phyloP scores from a whole-genome alignment of 1,284 basidiomycete genomes.

The Fistulina hepatica region DNA sequence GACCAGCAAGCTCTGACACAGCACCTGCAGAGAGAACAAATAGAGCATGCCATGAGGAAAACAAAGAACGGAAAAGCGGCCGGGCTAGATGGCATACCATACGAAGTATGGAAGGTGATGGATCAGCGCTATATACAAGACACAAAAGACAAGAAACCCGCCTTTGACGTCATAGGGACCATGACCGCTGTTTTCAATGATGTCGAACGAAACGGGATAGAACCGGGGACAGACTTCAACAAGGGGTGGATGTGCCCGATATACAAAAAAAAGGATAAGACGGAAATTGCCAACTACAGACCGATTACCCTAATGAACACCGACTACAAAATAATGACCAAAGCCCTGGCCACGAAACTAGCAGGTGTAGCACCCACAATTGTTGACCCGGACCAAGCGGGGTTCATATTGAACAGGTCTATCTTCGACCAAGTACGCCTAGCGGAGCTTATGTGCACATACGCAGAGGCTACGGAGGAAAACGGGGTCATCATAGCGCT shows the following conservation, averaged over 20 bases:
- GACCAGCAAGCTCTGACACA: neutral
- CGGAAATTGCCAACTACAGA: constrained; percentile 4
- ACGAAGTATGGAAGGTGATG: constrained; percentile 6
- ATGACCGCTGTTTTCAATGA: constrained; percentile 1
- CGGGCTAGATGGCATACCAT: constrained; percentile 7
- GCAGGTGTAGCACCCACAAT: constrained; percentile 3
- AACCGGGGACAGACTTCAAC: neutral
- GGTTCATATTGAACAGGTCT: constrained; percentile 4
- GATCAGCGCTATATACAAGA: constrained; percentile 1
- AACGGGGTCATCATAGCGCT: constrained; percentile 7
- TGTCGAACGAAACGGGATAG: neutral
- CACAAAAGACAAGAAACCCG: neutral
- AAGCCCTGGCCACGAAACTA: constrained; percentile 3
- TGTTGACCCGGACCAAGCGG: constrained; percentile 8
- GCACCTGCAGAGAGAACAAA: neutral
- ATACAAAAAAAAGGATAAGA: constrained; percentile 9
- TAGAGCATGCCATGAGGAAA: constrained; percentile 1
- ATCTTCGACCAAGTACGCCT: constrained; percentile 7
- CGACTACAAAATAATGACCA: constrained; percentile 11
- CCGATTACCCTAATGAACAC: constrained; percentile 8
- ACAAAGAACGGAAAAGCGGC: constrained; percentile 5
- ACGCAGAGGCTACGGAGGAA: constrained; percentile 3
- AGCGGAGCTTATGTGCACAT: constrained; percentile 3
- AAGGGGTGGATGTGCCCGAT: constrained; percentile 7
- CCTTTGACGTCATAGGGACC: neutral